These are phyloP conservation scores for Symbiotaphrina buchneri DNA, from an alignment of 495 filamentous ascomycete genomes.

Conservation along the genomic window DNA sequence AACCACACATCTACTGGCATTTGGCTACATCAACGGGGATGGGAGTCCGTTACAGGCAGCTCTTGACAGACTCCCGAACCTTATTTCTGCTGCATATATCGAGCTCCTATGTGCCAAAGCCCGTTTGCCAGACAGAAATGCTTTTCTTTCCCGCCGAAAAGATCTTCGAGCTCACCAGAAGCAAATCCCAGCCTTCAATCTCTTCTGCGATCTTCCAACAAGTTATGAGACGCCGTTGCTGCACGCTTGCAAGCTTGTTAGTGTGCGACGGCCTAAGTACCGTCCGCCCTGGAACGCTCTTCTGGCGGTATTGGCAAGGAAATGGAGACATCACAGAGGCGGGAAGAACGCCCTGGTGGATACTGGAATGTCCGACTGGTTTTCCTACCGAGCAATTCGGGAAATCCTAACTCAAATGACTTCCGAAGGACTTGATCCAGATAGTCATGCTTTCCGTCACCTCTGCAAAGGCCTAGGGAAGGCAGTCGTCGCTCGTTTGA, in stretches of 20 bases:
- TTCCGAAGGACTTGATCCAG: background rate
- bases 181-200: no score
- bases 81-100: conserved; percentile 28
- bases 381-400: no score
- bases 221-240: conserved; percentile 14
- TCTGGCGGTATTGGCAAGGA: conserved; percentile 2
- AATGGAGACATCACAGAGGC: no score
- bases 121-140: conserved; percentile 6
- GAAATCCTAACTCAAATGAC: conserved; percentile 2
- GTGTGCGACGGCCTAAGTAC: conserved; percentile 11
- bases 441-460: background rate
- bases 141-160: conserved; percentile 10
- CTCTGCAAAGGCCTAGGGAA: conserved; percentile 2
- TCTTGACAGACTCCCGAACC: conserved; percentile 12
- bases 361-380: no score
- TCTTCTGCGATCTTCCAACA: no score
- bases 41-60: background rate
- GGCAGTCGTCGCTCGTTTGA: no score
- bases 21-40: background rate
- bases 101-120: conserved; percentile 12
- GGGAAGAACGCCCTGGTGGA: no score
- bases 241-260: conserved; percentile 21
- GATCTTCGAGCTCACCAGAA: conserved; percentile 4
- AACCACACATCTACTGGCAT: background rate
- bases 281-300: conserved; percentile 17